phyloP scores from a whole-genome alignment of 768 basidiomycete species.

The Cyclocybe aegerita region DNA sequence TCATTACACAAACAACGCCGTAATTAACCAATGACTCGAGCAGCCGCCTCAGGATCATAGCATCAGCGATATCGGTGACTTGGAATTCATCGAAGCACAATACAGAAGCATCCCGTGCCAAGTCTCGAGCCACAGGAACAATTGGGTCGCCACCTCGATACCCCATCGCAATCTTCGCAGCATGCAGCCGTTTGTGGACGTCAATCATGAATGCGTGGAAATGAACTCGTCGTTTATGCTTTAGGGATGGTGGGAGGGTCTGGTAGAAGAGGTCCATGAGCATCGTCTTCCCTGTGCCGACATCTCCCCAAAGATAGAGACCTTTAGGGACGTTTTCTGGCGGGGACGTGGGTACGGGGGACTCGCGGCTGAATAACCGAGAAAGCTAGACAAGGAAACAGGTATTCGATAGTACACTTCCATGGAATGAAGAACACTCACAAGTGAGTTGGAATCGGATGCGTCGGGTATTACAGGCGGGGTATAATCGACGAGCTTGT shows the following conservation, averaged over 20 bases:
- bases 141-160: slow-evolving; percentile 77
- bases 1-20: slow-evolving; percentile 94
- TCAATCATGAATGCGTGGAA: slow-evolving; percentile 99
- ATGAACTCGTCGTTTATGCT: slow-evolving; percentile 84
- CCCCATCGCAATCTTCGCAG: slow-evolving; percentile 72
- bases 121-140: slow-evolving; percentile 80
- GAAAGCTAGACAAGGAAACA: slow-evolving; percentile 37
- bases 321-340: slow-evolving; percentile 73
- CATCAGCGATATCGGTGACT: slow-evolving; percentile 97
- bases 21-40: slow-evolving; percentile 83
- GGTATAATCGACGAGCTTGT: slow-evolving; percentile 65
- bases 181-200: slow-evolving; percentile 90
- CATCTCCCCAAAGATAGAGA: slow-evolving; percentile 93
- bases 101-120: slow-evolving; percentile 81
- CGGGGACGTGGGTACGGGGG: slow-evolving; percentile 34
- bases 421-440: slow-evolving; percentile 20
- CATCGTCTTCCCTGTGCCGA: slow-evolving; percentile 98
- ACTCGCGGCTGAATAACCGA: slow-evolving; percentile 43
- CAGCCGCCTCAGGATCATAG: slow-evolving; percentile 93
- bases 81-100: slow-evolving; percentile 99
- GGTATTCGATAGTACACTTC: slow-evolving; percentile 11
- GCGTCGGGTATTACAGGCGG: slow-evolving; percentile 61
- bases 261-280: slow-evolving; percentile 98
- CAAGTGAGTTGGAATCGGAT: slow-evolving; percentile 36
- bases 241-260: slow-evolving; percentile 67